Evolutionary conservation across 352 stramenopile genomes (phyloP).

Genomic region (Phytophthora crassamura): DNA sequence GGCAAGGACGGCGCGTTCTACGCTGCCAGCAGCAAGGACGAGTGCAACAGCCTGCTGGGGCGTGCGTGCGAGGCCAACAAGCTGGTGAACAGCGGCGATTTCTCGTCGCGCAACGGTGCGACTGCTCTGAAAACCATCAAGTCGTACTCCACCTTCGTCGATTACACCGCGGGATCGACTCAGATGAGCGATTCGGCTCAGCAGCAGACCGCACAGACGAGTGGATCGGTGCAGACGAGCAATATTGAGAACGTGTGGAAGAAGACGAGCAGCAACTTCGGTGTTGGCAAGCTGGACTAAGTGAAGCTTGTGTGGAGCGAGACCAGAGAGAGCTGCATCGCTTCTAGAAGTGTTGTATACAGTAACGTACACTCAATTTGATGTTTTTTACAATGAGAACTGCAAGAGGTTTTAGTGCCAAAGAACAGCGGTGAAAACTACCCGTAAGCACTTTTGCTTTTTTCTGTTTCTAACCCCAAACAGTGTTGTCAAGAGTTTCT

Average conservation of each 20-base stretch:
- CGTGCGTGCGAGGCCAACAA: slow-evolving; percentile 27
- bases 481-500: too few species aligned
- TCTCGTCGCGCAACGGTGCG: slow-evolving; percentile 22
- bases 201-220: background rate
- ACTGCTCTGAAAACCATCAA: slow-evolving; percentile 29
- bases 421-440: too few species aligned
- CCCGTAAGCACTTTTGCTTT: too few species aligned
- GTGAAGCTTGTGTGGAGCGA: background rate
- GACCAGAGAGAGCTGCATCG: slow-evolving; percentile 10
- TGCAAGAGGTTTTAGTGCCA: too few species aligned
- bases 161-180: slow-evolving; percentile 9
- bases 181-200: slow-evolving; percentile 8
- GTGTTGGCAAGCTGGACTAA: slow-evolving; percentile 37
- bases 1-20: slow-evolving; percentile 26
- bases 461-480: too few species aligned
- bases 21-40: slow-evolving; percentile 4
- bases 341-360: slow-evolving; percentile 14
- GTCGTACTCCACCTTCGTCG: slow-evolving; percentile 5
- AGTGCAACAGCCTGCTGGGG: slow-evolving; percentile 27
- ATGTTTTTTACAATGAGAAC: background rate
- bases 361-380: slow-evolving; percentile 17
- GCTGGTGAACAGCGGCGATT: slow-evolving; percentile 25
- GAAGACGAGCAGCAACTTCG: slow-evolving; percentile 30
- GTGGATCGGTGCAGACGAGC: slow-evolving; percentile 16
- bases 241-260: slow-evolving; percentile 23